Conservation (phyloP, 1,139 yeast species). For the Zygosaccharomyces pseudobailii region DNA sequence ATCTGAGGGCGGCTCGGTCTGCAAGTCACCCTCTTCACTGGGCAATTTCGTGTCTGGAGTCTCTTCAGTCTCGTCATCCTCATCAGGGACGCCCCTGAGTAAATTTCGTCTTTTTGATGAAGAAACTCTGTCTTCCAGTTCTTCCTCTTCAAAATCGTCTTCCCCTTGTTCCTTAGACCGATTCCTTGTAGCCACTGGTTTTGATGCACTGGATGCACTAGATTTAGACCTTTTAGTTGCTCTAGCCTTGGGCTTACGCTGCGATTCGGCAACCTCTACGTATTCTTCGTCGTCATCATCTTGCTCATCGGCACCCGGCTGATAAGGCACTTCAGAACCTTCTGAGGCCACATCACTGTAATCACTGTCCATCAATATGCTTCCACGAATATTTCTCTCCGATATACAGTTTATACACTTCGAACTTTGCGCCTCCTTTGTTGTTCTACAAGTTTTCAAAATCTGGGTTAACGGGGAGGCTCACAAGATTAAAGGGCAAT, state of each 20-base stretch:
- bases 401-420: background rate
- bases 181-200: background rate
- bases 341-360: conserved; percentile 13
- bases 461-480: background rate
- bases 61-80: conserved; percentile 11
- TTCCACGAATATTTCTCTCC: background rate
- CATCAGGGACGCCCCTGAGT: conserved; percentile 10
- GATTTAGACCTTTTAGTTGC: conserved; percentile 2
- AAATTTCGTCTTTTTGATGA: conserved; percentile 8
- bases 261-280: conserved; percentile 8
- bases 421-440: background rate
- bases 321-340: conserved; percentile 8
- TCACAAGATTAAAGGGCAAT: background rate
- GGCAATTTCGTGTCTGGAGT: conserved; percentile 13
- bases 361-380: conserved; percentile 14
- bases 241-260: background rate
- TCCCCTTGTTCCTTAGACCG: conserved; percentile 3
- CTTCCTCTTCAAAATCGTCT: conserved; percentile 7
- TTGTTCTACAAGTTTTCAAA: background rate
- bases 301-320: conserved; percentile 7
- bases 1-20: conserved; percentile 11
- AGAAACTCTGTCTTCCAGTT: background rate
- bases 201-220: background rate
- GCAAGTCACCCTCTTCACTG: conserved; percentile 9
- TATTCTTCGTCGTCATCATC: conserved; percentile 14